Percentiles rank a stretch among this genome's conserved stretches.
phyloP scores from a whole-genome alignment of 805 yeast species.

The Saccharomycopsis javanensis region DNA sequence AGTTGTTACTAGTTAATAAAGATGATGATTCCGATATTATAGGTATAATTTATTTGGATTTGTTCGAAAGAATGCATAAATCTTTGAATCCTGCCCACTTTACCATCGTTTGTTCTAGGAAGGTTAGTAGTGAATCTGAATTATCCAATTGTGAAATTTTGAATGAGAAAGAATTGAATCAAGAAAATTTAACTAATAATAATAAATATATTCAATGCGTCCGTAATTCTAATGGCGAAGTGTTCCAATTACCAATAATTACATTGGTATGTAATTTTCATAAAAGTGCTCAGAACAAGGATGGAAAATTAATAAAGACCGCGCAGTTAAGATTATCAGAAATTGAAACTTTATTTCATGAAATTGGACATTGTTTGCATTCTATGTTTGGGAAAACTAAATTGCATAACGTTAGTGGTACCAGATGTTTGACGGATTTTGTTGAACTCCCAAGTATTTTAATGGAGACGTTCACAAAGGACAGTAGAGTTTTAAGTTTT shows the following conservation, averaged over 20 bases:
- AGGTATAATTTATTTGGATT: slow-evolving; percentile 82
- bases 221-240: slow-evolving; percentile 31
- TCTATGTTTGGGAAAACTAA: slow-evolving; percentile 91
- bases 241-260: slow-evolving; percentile 79
- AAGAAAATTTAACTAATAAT: not conserved
- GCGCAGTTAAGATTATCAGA: slow-evolving; percentile 64
- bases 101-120: slow-evolving; percentile 90
- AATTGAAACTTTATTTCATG: slow-evolving; percentile 91
- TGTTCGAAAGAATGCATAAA: slow-evolving; percentile 69
- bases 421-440: slow-evolving; percentile 91
- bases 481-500: slow-evolving; percentile 59
- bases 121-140: slow-evolving; percentile 39
- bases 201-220: slow-evolving; percentile 18
- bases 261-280: slow-evolving; percentile 80
- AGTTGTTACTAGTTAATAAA: slow-evolving; percentile 64
- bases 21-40: slow-evolving; percentile 45
- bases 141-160: slow-evolving; percentile 25
- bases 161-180: slow-evolving; percentile 10
- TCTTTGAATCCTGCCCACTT: slow-evolving; percentile 88
- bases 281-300: slow-evolving; percentile 28
- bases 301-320: slow-evolving; percentile 27
- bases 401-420: slow-evolving; percentile 87
- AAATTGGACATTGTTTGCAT: slow-evolving; percentile 98
- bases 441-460: slow-evolving; percentile 95
- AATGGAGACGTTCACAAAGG: slow-evolving; percentile 88